These are phyloP conservation scores for Nemania abortiva DNA, from an alignment of 2,329 filamentous ascomycete species.

Conservation along the genomic window DNA sequence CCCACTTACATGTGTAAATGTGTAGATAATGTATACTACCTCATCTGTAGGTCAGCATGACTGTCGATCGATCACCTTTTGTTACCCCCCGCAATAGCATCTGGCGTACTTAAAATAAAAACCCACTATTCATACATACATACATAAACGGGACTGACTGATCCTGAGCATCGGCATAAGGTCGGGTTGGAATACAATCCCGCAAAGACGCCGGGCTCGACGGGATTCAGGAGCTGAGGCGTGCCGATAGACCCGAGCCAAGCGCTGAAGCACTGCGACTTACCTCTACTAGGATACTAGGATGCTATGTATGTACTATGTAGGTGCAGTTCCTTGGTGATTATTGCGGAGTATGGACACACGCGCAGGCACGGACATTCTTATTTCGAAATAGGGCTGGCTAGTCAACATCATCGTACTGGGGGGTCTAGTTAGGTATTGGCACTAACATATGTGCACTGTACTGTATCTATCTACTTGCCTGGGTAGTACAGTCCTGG, in stretches of 20 bases:
- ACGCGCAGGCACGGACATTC: background rate
- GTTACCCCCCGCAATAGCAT: conserved; percentile 5
- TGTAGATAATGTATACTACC: no score
- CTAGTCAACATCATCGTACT: background rate
- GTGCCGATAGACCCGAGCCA: conserved; percentile 35
- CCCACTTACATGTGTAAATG: no score
- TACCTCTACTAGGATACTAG: background rate
- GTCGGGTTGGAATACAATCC: conserved; percentile 21
- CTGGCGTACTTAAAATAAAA: background rate
- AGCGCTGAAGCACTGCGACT: conserved; percentile 6
- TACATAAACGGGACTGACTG: background rate
- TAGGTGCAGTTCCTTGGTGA: background rate
- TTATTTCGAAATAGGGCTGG: background rate
- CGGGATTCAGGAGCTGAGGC: conserved; percentile 9
- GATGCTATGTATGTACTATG: background rate
- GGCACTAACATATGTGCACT: no score
- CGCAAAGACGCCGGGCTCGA: conserved; percentile 8
- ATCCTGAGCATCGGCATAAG: conserved; percentile 6
- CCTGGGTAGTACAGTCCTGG: no score
- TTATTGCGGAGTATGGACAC: background rate
- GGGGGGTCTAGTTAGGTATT: no score
- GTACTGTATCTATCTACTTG: no score
- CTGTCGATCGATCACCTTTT: conserved; percentile 22
- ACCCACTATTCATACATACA: background rate
- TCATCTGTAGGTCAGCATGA: conserved; percentile 3